Evolutionary conservation across 176 grass and related monocot genomes (phyloP), one percentile per base, ranked within the genome.

Genomic region (Juncus effusus): DNA sequence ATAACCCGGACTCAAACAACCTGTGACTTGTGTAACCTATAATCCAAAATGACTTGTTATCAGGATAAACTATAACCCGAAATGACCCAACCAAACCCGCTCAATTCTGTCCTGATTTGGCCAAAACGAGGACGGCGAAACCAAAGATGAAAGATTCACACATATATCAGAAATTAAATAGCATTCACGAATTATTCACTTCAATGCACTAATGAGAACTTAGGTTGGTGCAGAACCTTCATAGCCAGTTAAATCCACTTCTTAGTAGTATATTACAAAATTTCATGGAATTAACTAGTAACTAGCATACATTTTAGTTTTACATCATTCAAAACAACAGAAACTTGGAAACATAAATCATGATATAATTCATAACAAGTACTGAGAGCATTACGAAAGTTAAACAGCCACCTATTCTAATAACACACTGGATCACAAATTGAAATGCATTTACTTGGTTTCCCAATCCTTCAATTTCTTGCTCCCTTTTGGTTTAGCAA

Each of bases 401-500:
- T 16, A 3, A 36, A 35, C 36, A 36, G n/a, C 13, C 40, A 13
- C 10, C 37, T 41, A 7, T 16, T 47, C 62, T 10, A 7, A n/a
- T 3, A 15, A 44, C 39, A 8, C 6, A 44, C 11, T 7, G 28
- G 62, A 16, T 6, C 19, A 12, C 19, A 64, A 13, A 2, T 8
- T 52, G 12, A 52, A 60, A 42, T 11, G 0, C 45, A 61, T 40
- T 54, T 74, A 75, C 44, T 66, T 85, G n/a, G 44, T 54, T 40
- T 97, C 88, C 93, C 82, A 97, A 62, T 97, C 93, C 76, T 92
- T 97, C 56, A 97, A 45, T 47, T 97, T 97, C 82, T 84, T 97
- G 64, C 93, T 89, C 72, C 93, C 93, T 72, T 89, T 92, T 54
- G 93, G 93, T 69, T 92, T 92, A 9, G 63, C 77, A 55, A 97